Evolutionary conservation across 2,329 filamentous ascomycete genomes (phyloP).

Genomic region (Aspergillus sp.): DNA sequence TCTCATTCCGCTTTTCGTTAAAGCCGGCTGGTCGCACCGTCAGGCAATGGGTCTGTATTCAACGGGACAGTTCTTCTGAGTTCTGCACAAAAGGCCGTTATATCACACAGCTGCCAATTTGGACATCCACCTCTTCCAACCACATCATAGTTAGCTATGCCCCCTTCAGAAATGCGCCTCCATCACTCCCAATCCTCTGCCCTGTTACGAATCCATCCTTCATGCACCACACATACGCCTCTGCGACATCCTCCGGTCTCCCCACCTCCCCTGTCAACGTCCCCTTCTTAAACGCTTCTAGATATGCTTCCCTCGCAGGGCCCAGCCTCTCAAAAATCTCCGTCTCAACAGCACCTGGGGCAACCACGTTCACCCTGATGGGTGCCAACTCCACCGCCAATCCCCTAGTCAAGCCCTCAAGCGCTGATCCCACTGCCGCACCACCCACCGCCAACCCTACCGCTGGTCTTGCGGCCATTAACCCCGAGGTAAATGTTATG

Average conservation of each 20-base stretch:
- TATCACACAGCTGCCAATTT: too few relatives aligned
- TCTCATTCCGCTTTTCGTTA: too few relatives aligned
- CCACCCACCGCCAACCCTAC: constrained; percentile 35
- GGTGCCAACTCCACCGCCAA: constrained; percentile 48
- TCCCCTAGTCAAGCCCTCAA: constrained; percentile 39
- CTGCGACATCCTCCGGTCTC: constrained; percentile 42
- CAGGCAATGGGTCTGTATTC: too few relatives aligned
- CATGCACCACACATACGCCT: constrained; percentile 50
- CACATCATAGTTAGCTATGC: neutral
- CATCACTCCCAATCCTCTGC: constrained; percentile 35
- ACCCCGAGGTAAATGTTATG: constrained; percentile 46
- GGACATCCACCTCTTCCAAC: too few relatives aligned
- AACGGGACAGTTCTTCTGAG: too few relatives aligned
- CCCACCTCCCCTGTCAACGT: constrained; percentile 31
- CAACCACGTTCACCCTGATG: constrained; percentile 46
- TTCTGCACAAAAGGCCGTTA: too few relatives aligned
- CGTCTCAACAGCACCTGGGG: constrained; percentile 46
- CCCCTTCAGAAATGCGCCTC: constrained; percentile 36
- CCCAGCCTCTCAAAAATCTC: constrained; percentile 34
- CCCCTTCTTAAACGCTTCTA: constrained; percentile 28
- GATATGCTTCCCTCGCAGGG: constrained; percentile 24
- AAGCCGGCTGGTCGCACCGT: too few relatives aligned
- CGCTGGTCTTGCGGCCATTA: constrained; percentile 36
- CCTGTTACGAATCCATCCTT: constrained; percentile 46
- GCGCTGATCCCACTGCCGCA: constrained; percentile 24